Evolutionary conservation across 345 rosid genomes (phyloP).

Genomic region (Lepidium aucheri): DNA sequence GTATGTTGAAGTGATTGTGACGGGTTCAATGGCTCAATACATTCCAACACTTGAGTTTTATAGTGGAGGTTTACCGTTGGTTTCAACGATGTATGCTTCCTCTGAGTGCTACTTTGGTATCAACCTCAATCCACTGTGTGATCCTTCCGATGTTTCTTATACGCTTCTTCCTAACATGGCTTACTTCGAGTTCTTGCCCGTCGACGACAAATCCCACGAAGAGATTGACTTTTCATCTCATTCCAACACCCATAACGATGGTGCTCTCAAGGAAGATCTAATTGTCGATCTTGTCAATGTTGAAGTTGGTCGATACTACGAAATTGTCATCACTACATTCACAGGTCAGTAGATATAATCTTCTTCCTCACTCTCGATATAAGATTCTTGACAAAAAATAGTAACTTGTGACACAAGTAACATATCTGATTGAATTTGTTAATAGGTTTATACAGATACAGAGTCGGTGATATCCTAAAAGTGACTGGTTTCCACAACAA

Average conservation of each 20-base stretch:
- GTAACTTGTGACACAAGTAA: slow-evolving; percentile 19
- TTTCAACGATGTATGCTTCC: slow-evolving; percentile 92
- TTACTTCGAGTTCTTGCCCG: slow-evolving; percentile 79
- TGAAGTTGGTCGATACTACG: slow-evolving; percentile 62
- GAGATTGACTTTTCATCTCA: slow-evolving; percentile 13
- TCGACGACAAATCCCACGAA: slow-evolving; percentile 42
- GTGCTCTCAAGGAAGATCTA: slow-evolving; percentile 37
- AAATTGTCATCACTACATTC: slow-evolving; percentile 84
- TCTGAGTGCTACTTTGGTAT: slow-evolving; percentile 93
- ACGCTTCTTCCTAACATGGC: slow-evolving; percentile 93
- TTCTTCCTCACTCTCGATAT: neutral
- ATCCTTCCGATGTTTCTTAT: slow-evolving; percentile 78
- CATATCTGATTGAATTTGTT: neutral
- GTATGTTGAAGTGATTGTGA: slow-evolving; percentile 84
- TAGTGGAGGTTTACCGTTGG: slow-evolving; percentile 73
- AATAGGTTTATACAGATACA: slow-evolving; percentile 71
- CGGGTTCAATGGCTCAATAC: slow-evolving; percentile 96
- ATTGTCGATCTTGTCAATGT: slow-evolving; percentile 70
- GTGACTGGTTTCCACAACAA: slow-evolving; percentile 74
- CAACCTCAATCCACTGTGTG: slow-evolving; percentile 63
- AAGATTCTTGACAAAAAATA: too few species aligned
- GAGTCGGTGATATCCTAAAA: slow-evolving; percentile 87
- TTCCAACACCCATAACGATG: slow-evolving; percentile 40
- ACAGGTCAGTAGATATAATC: slow-evolving; percentile 41
- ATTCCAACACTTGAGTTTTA: slow-evolving; percentile 79